These are phyloP conservation scores for Solanum chacoense DNA, from an alignment of 305 asterid genomes.

Conservation along the genomic window DNA sequence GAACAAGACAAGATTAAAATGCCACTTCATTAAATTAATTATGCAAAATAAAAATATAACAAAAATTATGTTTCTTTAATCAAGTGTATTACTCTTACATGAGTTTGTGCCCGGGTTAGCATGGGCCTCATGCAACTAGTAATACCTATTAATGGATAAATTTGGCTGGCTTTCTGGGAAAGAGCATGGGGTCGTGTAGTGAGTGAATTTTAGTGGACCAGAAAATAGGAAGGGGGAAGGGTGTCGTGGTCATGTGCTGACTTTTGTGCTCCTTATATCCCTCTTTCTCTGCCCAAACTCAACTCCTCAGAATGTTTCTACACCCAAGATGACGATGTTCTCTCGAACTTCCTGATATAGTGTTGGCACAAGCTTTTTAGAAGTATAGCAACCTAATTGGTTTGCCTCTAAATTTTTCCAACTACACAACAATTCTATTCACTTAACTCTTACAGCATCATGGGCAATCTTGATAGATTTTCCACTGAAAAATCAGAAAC, in stretches of 20 bases:
- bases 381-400: background rate
- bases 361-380: background rate
- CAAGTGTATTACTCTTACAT: background rate
- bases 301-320: background rate
- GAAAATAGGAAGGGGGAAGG: background rate
- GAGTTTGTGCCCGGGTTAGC: background rate
- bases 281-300: background rate
- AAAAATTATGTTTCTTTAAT: background rate
- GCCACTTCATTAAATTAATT: background rate
- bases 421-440: background rate
- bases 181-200: background rate
- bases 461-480: background rate
- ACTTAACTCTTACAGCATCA: background rate
- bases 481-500: background rate
- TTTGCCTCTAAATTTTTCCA: background rate
- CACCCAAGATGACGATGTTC: background rate
- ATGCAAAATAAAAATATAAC: background rate
- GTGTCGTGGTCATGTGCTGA: background rate
- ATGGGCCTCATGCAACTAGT: background rate
- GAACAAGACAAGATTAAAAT: background rate
- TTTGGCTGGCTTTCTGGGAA: background rate
- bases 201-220: background rate
- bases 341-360: background rate
- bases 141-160: background rate
- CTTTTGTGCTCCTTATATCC: background rate